These are phyloP conservation scores for Lachnellula subtilissima DNA, from an alignment of 2,329 filamentous ascomycete genomes.

Conservation along the genomic window DNA sequence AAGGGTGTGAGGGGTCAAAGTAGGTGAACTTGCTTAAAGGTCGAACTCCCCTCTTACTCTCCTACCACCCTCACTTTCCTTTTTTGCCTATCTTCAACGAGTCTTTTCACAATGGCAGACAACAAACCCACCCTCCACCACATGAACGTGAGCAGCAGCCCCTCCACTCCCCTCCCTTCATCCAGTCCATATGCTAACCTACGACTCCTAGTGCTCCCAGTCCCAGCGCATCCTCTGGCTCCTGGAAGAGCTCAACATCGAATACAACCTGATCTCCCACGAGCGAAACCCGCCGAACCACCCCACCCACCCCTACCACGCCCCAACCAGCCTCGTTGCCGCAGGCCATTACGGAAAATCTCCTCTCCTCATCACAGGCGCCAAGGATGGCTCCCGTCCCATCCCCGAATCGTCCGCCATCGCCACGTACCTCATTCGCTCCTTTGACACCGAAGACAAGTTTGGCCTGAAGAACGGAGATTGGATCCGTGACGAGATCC, in stretches of 20 bases:
- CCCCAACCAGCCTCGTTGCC: conserved; percentile 64
- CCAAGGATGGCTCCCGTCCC: conserved; percentile 17
- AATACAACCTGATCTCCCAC: conserved; percentile 77
- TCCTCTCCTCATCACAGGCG: conserved; percentile 53
- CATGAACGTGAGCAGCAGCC: conserved; percentile 18
- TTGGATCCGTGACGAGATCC: conserved; percentile 29
- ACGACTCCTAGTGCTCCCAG: conserved; percentile 50
- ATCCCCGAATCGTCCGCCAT: conserved; percentile 32
- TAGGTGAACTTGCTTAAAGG: no score
- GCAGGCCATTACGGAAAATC: conserved; percentile 83
- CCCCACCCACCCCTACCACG: conserved; percentile 38
- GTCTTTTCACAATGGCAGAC: conserved; percentile 8
- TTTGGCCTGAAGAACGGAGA: conserved; percentile 27
- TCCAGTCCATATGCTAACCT: neutral
- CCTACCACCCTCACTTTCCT: no score
- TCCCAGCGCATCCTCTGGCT: conserved; percentile 65
- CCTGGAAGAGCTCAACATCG: conserved; percentile 62
- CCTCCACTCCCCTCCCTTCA: neutral
- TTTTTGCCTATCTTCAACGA: neutral
- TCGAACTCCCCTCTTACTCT: no score
- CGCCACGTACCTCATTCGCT: conserved; percentile 31
- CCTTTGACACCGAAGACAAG: conserved; percentile 28
- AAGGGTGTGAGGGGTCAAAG: no score
- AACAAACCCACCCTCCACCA: conserved; percentile 26
- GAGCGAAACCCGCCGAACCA: conserved; percentile 50